phyloP scores from a whole-genome alignment of 1,284 basidiomycete species.

The Pholiota adiposa region DNA sequence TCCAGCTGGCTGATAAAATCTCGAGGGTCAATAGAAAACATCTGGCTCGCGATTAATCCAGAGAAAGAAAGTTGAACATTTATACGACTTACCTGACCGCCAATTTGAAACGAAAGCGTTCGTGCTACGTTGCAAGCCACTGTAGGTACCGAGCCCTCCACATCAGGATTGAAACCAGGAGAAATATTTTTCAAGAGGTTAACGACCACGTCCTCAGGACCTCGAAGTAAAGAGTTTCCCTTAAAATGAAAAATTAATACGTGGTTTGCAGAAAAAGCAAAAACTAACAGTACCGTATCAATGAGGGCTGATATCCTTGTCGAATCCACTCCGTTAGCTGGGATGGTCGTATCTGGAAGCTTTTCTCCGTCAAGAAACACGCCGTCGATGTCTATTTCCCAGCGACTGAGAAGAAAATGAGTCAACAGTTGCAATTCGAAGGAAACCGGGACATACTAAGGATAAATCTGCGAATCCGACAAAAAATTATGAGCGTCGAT shows the following conservation, averaged over 20 bases:
- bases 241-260: constrained; percentile 15
- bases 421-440: not conserved
- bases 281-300: constrained; percentile 46
- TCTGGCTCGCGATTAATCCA: constrained; percentile 20
- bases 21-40: constrained; percentile 70
- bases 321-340: constrained; percentile 29
- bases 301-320: constrained; percentile 52
- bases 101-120: constrained; percentile 62
- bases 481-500: too few relatives aligned
- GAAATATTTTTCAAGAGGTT: constrained; percentile 39
- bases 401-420: constrained; percentile 30
- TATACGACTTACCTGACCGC: constrained; percentile 41
- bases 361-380: constrained; percentile 59
- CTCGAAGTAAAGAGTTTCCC: constrained; percentile 63
- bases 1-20: constrained; percentile 58
- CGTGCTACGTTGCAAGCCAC: constrained; percentile 56
- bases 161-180: constrained; percentile 19
- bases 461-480: constrained; percentile 17
- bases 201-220: constrained; percentile 57
- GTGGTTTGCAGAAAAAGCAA: not conserved
- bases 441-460: constrained; percentile 17
- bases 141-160: constrained; percentile 14
- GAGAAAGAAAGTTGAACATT: not conserved
- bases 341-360: constrained; percentile 46
- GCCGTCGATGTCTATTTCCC: constrained; percentile 64